Conservation (phyloP, 1,284 basidiomycete species). For the Sporisorium sorghi region DNA sequence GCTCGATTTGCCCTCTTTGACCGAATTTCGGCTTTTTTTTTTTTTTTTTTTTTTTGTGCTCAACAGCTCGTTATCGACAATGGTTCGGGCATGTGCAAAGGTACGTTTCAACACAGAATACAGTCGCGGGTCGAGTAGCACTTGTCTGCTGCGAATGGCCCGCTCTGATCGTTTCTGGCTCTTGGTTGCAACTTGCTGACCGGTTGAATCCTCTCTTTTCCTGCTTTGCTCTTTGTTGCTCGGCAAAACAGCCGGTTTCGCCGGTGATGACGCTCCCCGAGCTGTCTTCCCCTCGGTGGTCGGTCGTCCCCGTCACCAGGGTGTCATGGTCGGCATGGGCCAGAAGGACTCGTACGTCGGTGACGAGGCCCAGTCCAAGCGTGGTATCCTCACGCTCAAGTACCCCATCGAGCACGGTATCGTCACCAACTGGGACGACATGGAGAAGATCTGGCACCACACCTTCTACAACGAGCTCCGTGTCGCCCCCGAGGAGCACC, state of each 20-base stretch:
- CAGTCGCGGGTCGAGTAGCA: background rate
- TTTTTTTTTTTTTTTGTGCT: background rate
- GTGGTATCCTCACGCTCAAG: constrained; percentile 91
- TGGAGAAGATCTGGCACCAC: constrained; percentile 70
- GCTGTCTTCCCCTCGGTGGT: constrained; percentile 82
- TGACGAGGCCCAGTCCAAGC: constrained; percentile 93
- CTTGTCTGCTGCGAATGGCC: background rate
- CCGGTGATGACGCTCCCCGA: constrained; percentile 81
- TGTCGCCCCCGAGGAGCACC: constrained; percentile 82
- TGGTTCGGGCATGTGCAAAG: constrained; percentile 70
- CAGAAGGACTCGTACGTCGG: constrained; percentile 71
- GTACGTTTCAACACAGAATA: constrained; percentile 25
- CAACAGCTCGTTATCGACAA: constrained; percentile 69
- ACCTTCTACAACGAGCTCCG: constrained; percentile 72
- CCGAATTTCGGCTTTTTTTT: background rate
- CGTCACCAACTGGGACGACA: constrained; percentile 86
- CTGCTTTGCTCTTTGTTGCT: background rate
- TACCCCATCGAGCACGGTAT: constrained; percentile 75
- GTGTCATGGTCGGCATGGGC: constrained; percentile 81
- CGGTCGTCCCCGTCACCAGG: constrained; percentile 89
- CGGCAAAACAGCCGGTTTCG: constrained; percentile 72
- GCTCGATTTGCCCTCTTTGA: constrained; percentile 4
- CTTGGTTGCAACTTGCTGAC: constrained; percentile 11
- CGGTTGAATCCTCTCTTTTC: background rate
- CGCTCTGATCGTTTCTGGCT: background rate